These are phyloP conservation scores for Yamadazyma kitorensis DNA, from an alignment of 805 yeast genomes.

Conservation along the genomic window DNA sequence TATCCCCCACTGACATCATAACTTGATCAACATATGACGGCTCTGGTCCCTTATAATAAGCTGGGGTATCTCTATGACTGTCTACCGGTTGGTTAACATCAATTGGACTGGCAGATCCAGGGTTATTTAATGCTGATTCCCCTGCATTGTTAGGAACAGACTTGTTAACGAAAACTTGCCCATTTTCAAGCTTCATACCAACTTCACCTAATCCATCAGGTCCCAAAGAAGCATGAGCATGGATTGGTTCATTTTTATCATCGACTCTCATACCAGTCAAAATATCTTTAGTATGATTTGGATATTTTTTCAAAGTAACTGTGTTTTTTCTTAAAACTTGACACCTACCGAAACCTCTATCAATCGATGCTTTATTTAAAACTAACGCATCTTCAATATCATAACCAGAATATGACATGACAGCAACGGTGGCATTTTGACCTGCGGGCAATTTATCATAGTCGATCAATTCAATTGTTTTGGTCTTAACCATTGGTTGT, in stretches of 20 bases:
- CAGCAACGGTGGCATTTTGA: constrained; percentile 98
- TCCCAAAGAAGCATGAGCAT: constrained; percentile 83
- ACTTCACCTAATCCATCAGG: constrained; percentile 97
- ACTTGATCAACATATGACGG: constrained; percentile 95
- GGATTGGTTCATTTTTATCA: constrained; percentile 75
- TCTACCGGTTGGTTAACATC: constrained; percentile 39
- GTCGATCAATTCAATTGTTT: constrained; percentile 91
- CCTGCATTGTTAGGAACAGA: constrained; percentile 86
- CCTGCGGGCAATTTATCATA: constrained; percentile 98
- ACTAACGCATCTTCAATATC: constrained; percentile 99
- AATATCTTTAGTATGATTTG: constrained; percentile 90
- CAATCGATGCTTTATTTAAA: constrained; percentile 86
- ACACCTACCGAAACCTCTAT: constrained; percentile 97
- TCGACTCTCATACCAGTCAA: constrained; percentile 90
- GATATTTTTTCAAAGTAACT: constrained; percentile 82
- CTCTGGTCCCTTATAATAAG: constrained; percentile 90
- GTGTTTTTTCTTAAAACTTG: constrained; percentile 93
- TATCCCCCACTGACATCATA: constrained; percentile 93
- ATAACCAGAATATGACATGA: constrained; percentile 97
- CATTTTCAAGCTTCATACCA: constrained; percentile 85
- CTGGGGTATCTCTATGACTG: constrained; percentile 84
- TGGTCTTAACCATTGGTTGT: constrained; percentile 98
- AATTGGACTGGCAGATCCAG: constrained; percentile 17
- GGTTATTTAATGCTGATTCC: constrained; percentile 47
- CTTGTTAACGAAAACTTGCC: constrained; percentile 92